Evolutionary conservation across 2,329 filamentous ascomycete species (phyloP).

Genomic region (Fusarium sp.): DNA sequence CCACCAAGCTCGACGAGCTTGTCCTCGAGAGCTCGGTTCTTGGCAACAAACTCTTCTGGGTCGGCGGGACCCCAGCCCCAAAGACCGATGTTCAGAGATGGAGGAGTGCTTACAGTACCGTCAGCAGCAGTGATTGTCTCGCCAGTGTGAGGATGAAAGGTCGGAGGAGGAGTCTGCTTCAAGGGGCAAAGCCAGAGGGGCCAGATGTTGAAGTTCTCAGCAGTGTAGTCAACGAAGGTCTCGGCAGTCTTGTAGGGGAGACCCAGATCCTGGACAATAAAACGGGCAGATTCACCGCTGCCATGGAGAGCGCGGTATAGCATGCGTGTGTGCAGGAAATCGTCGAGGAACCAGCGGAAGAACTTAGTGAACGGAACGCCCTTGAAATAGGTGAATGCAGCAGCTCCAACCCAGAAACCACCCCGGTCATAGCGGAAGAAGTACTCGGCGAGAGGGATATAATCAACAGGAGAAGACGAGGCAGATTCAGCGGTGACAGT

Average conservation of each 20-base stretch:
- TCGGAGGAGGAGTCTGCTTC: constrained; percentile 59
- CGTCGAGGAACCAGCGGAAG: constrained; percentile 76
- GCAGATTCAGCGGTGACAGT: constrained; percentile 26
- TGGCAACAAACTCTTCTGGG: constrained; percentile 68
- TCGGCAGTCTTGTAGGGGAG: constrained; percentile 65
- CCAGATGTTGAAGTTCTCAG: constrained; percentile 64
- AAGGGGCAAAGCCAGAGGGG: constrained; percentile 70
- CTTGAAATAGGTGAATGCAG: constrained; percentile 74
- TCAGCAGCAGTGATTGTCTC: constrained; percentile 44
- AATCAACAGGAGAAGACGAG: constrained; percentile 56
- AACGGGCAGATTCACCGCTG: constrained; percentile 71
- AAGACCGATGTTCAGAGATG: constrained; percentile 74
- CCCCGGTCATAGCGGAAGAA: constrained; percentile 82
- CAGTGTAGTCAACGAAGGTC: constrained; percentile 66
- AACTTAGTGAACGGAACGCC: constrained; percentile 72
- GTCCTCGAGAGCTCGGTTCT: constrained; percentile 77
- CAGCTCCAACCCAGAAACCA: constrained; percentile 77
- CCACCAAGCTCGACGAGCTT: constrained; percentile 77
- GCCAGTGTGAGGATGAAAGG: constrained; percentile 66
- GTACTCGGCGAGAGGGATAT: constrained; percentile 76
- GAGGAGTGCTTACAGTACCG: constrained; percentile 38
- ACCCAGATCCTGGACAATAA: constrained; percentile 75
- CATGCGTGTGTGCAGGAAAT: constrained; percentile 79
- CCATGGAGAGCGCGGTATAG: constrained; percentile 78
- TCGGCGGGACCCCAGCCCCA: constrained; percentile 80